These are phyloP conservation scores for Dictyostelium discoideum DNA, from an alignment of 78 protist species.

Conservation along the genomic window DNA sequence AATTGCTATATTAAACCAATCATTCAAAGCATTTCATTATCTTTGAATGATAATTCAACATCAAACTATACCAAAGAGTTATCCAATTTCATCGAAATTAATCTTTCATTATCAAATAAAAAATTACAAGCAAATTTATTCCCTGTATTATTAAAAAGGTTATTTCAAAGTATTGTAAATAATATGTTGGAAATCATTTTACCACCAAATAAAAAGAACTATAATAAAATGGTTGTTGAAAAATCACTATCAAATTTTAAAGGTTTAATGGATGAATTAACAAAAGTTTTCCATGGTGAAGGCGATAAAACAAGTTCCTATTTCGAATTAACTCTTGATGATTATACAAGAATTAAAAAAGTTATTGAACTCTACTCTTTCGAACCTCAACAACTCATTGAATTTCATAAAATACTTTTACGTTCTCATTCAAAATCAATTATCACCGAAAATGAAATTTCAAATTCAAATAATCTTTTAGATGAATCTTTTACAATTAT, in stretches of 20 bases:
- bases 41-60: neutral
- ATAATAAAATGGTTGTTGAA: neutral
- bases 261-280: neutral
- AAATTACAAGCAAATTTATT: neutral
- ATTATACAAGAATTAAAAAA: neutral
- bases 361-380: conserved; percentile 30
- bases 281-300: conserved; percentile 45
- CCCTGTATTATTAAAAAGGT: neutral
- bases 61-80: neutral
- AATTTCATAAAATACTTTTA: conserved; percentile 26
- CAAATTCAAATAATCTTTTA: neutral
- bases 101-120: neutral
- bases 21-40: conserved; percentile 24
- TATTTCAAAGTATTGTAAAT: neutral
- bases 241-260: conserved; percentile 1
- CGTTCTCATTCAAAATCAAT: neutral
- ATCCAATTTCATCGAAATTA: neutral
- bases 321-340: neutral
- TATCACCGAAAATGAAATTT: neutral
- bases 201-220: conserved; percentile 3
- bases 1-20: conserved; percentile 35
- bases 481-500: neutral
- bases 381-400: conserved; percentile 27
- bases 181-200: conserved; percentile 23
- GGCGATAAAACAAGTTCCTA: conserved; percentile 10